These are phyloP conservation scores for Candida quercuum DNA, from an alignment of 805 yeast genomes.

Conservation along the genomic window DNA sequence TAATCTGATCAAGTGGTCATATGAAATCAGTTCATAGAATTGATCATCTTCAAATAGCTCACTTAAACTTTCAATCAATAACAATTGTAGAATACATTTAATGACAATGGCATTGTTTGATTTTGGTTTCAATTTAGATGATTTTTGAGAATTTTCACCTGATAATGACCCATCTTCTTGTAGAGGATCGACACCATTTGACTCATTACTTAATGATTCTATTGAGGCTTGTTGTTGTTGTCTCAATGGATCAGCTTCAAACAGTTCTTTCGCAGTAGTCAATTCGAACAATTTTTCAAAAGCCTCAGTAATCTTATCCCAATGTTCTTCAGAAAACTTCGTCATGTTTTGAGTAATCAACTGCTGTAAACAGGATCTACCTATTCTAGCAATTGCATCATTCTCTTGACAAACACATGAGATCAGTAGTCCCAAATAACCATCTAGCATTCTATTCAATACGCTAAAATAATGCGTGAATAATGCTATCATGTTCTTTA, in stretches of 20 bases:
- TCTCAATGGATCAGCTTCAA: conserved; percentile 43
- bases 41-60: conserved; percentile 70
- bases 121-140: conserved; percentile 16
- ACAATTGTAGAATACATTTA: conserved; percentile 84
- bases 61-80: conserved; percentile 80
- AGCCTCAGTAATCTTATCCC: conserved; percentile 65
- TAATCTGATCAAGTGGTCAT: conserved; percentile 52
- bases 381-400: conserved; percentile 93
- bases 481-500: conserved; percentile 79
- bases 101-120: conserved; percentile 77
- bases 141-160: conserved; percentile 8
- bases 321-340: conserved; percentile 60
- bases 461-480: conserved; percentile 79
- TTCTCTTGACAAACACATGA: conserved; percentile 95
- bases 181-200: conserved; percentile 21
- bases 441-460: conserved; percentile 69
- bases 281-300: conserved; percentile 66
- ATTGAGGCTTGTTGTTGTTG: conserved; percentile 28
- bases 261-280: conserved; percentile 84
- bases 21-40: conserved; percentile 68
- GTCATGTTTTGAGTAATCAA: conserved; percentile 69
- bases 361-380: conserved; percentile 81
- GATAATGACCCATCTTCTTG: conserved; percentile 25
- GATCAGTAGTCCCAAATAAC: conserved; percentile 68
- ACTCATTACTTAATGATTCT: too few species aligned